Evolutionary conservation across 768 basidiomycete species (phyloP).

Genomic region (Boletus edulis): DNA sequence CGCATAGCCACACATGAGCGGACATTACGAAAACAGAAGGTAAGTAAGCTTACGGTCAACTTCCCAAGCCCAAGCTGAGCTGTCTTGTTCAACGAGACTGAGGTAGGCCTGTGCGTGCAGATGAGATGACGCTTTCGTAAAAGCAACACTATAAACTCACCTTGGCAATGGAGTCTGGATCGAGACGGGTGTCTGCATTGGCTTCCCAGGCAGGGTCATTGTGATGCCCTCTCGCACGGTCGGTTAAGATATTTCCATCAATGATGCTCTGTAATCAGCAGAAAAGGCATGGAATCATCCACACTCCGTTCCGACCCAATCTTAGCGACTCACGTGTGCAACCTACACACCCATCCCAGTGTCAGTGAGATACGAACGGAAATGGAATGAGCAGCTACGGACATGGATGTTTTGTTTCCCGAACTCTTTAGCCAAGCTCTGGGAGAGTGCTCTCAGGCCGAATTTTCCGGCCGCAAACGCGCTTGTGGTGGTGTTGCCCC

Average conservation of each 20-base stretch:
- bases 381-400: slow-evolving; percentile 2
- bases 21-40: not conserved
- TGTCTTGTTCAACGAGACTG: slow-evolving; percentile 64
- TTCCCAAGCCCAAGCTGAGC: slow-evolving; percentile 78
- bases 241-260: slow-evolving; percentile 56
- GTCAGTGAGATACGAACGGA: not conserved
- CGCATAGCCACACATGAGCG: not conserved
- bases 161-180: slow-evolving; percentile 67
- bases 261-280: slow-evolving; percentile 52
- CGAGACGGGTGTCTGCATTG: slow-evolving; percentile 48
- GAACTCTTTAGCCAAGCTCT: slow-evolving; percentile 75
- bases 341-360: slow-evolving; percentile 36
- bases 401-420: slow-evolving; percentile 74
- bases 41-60: slow-evolving; percentile 57
- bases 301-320: not conserved
- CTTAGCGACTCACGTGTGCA: slow-evolving; percentile 53
- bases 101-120: slow-evolving; percentile 51
- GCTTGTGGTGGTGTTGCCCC: slow-evolving; percentile 62
- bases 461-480: slow-evolving; percentile 65
- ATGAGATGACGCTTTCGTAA: not conserved
- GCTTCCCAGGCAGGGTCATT: slow-evolving; percentile 39
- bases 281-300: not conserved
- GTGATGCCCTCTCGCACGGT: slow-evolving; percentile 29
- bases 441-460: slow-evolving; percentile 59
- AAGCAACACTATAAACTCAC: slow-evolving; percentile 35